Evolutionary conservation across 441 rosid species (phyloP).

Genomic region (Manihot esculenta): DNA sequence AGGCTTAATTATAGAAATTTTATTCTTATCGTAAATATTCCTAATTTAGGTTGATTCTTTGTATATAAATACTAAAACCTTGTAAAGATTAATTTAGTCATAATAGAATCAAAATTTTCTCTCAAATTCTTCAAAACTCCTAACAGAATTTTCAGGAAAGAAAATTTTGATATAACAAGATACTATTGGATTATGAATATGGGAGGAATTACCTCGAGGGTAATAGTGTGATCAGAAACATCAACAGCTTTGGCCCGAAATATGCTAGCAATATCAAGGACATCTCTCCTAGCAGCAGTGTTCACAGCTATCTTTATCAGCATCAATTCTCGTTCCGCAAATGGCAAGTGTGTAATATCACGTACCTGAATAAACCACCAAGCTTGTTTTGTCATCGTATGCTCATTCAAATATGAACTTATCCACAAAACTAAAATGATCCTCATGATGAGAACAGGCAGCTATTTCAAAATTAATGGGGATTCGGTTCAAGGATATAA

Average conservation of each 20-base stretch:
- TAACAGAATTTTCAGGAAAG: background rate
- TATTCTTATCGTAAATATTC: no score
- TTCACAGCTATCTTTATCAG: slow-evolving; percentile 72
- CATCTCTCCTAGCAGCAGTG: slow-evolving; percentile 62
- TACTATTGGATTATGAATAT: background rate
- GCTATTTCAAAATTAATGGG: background rate
- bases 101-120: no score
- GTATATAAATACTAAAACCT: no score
- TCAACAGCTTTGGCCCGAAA: slow-evolving; percentile 72
- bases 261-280: slow-evolving; percentile 67
- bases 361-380: slow-evolving; percentile 40
- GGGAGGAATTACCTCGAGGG: slow-evolving; percentile 57
- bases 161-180: background rate
- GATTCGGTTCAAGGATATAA: background rate
- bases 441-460: background rate
- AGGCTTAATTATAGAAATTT: no score
- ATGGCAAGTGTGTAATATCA: slow-evolving; percentile 63
- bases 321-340: slow-evolving; percentile 72
- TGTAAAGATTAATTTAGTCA: no score
- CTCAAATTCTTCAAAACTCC: no score
- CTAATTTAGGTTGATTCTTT: no score
- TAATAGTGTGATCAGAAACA: slow-evolving; percentile 76
- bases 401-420: background rate
- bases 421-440: background rate
- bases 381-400: slow-evolving; percentile 1